Conservation (phyloP, 1,284 basidiomycete species). For the Heterobasidion occidentale region DNA sequence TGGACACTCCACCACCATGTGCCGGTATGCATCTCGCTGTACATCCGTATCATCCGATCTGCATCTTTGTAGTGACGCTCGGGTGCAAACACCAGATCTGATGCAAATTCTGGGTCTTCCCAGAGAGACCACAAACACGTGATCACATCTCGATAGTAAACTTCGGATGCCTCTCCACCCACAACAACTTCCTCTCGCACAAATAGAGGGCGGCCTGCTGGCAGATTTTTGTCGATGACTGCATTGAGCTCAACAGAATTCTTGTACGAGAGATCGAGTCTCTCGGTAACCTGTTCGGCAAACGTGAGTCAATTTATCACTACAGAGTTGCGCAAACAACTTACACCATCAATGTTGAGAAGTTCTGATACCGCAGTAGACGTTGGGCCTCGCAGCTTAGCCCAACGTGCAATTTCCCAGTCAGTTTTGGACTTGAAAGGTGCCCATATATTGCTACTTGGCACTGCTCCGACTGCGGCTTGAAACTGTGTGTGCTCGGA, state of each 20-base stretch:
- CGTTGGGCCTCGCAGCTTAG: constrained; percentile 11
- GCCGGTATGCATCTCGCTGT: not conserved
- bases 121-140: constrained; percentile 20
- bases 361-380: constrained; percentile 15
- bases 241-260: constrained; percentile 20
- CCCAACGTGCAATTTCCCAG: constrained; percentile 15
- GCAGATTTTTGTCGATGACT: constrained; percentile 21
- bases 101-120: constrained; percentile 16
- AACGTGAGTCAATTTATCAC: not conserved
- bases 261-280: constrained; percentile 22
- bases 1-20: constrained; percentile 1
- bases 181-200: constrained; percentile 12
- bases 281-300: constrained; percentile 9
- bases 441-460: not conserved
- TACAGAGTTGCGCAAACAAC: not conserved
- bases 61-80: constrained; percentile 20
- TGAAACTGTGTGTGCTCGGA: not conserved
- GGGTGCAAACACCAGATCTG: constrained; percentile 12
- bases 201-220: constrained; percentile 19
- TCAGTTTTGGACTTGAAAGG: constrained; percentile 13
- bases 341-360: constrained; percentile 14
- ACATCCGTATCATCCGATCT: not conserved
- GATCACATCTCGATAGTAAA: constrained; percentile 21
- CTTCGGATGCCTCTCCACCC: constrained; percentile 15
- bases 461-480: not conserved